These are phyloP conservation scores for Boletellus sp. DNA, from an alignment of 768 basidiomycete genomes.

Conservation along the genomic window DNA sequence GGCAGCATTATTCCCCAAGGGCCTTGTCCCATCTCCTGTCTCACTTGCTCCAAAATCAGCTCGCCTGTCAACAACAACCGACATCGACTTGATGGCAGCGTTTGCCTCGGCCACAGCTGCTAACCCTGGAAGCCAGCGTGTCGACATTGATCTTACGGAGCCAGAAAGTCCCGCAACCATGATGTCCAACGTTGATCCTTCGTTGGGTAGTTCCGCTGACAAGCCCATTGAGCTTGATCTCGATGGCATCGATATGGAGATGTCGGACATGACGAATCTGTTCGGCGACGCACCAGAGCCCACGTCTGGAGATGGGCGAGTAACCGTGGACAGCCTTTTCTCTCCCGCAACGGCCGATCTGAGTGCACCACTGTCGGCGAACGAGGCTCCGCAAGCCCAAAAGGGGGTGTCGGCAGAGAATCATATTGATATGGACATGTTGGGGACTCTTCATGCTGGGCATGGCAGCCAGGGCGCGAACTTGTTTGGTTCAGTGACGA, in stretches of 20 bases:
- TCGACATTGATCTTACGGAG: conserved; percentile 61
- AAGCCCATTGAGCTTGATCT: conserved; percentile 81
- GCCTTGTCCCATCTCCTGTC: conserved; percentile 68
- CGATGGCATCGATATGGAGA: conserved; percentile 64
- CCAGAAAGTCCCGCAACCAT: conserved; percentile 31
- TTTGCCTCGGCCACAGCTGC: conserved; percentile 44
- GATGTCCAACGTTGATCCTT: conserved; percentile 29
- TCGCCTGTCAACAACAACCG: conserved; percentile 52
- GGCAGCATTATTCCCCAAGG: conserved; percentile 51
- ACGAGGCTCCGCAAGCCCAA: conserved; percentile 12
- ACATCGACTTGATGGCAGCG: conserved; percentile 64
- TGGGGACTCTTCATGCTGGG: conserved; percentile 31
- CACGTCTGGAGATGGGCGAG: conserved; percentile 32
- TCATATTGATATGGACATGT: conserved; percentile 34
- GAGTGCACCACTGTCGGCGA: conserved; percentile 13
- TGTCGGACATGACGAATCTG: conserved; percentile 45
- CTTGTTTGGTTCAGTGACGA: conserved; percentile 27
- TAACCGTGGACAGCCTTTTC: conserved; percentile 47
- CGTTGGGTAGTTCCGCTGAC: conserved; percentile 63
- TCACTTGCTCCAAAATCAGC: conserved; percentile 80
- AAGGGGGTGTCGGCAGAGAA: conserved; percentile 18
- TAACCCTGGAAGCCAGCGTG: conserved; percentile 28
- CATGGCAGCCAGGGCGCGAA: conserved; percentile 14
- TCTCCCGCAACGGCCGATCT: conserved; percentile 39
- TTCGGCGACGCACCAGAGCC: conserved; percentile 49